Evolutionary conservation across 169 alveolate species (phyloP).

Genomic region (Toxoplasma gondii): DNA sequence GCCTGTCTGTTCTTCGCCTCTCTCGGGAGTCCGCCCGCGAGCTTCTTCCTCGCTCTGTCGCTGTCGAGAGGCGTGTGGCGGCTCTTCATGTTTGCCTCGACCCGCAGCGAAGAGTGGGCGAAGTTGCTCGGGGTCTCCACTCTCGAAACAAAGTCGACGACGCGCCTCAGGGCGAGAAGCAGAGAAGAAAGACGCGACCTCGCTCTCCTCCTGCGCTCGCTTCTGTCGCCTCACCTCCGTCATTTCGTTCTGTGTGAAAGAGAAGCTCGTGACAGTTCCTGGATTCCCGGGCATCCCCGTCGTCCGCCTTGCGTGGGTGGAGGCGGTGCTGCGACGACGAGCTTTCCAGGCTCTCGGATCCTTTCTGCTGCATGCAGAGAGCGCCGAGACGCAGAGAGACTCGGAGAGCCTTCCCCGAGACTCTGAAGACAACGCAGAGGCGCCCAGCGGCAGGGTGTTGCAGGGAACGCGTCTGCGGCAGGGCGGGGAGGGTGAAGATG

Average conservation of each 20-base stretch:
- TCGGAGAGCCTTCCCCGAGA: not conserved
- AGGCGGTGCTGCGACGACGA: not conserved
- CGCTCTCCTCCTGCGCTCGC: not conserved
- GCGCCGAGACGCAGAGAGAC: not conserved
- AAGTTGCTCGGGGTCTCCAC: not conserved
- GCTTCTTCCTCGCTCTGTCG: not conserved
- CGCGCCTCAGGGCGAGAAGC: not conserved
- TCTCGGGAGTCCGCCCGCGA: not conserved
- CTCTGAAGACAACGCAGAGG: not conserved
- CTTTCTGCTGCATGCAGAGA: not conserved
- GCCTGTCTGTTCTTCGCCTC: not conserved
- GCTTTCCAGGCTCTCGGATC: not conserved
- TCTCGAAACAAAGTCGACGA: not conserved
- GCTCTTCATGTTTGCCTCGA: not conserved
- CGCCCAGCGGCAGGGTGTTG: too few species aligned
- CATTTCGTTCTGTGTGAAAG: not conserved
- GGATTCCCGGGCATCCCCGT: constrained; percentile 16
- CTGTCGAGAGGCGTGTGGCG: not conserved
- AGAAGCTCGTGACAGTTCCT: not conserved
- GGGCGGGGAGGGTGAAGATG: too few species aligned
- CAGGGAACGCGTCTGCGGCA: too few species aligned
- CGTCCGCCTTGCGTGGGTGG: not conserved
- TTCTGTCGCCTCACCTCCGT: not conserved
- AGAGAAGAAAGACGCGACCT: not conserved
- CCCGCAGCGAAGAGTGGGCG: not conserved